phyloP scores from a whole-genome alignment of 768 basidiomycete genomes.

The Leucocoprinus birnbaumii region DNA sequence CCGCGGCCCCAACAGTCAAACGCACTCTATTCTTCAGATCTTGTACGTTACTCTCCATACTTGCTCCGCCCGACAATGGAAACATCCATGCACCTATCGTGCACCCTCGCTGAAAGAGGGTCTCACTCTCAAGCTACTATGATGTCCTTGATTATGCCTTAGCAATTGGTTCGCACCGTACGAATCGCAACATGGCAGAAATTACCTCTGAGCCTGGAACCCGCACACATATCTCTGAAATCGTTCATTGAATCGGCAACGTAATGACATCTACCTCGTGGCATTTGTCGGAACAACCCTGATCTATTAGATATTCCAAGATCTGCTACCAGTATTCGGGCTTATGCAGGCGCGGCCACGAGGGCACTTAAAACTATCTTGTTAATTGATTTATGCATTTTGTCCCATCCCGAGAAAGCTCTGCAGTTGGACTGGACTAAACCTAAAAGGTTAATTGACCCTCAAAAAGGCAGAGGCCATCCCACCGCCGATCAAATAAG shows the following conservation, averaged over 20 bases:
- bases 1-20: neutral
- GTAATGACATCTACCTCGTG: slow-evolving; percentile 6
- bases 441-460: slow-evolving; percentile 15
- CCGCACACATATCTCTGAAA: neutral
- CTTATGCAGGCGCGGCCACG: neutral
- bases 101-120: neutral
- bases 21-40: neutral
- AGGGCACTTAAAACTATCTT: neutral
- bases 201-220: neutral
- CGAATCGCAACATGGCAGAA: neutral
- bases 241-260: neutral
- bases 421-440: slow-evolving; percentile 3
- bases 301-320: neutral
- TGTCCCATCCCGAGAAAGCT: neutral
- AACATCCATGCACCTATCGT: neutral
- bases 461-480: neutral
- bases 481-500: slow-evolving; percentile 6
- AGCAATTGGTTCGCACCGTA: neutral
- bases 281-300: slow-evolving; percentile 1
- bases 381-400: no score
- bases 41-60: slow-evolving; percentile 9
- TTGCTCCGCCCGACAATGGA: slow-evolving; percentile 12
- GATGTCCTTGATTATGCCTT: neutral
- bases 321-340: neutral
- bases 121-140: no score